Base-by-base conservation (phyloP, 2,329 filamentous ascomycete genomes). In the Septoria petroselini region DNA sequence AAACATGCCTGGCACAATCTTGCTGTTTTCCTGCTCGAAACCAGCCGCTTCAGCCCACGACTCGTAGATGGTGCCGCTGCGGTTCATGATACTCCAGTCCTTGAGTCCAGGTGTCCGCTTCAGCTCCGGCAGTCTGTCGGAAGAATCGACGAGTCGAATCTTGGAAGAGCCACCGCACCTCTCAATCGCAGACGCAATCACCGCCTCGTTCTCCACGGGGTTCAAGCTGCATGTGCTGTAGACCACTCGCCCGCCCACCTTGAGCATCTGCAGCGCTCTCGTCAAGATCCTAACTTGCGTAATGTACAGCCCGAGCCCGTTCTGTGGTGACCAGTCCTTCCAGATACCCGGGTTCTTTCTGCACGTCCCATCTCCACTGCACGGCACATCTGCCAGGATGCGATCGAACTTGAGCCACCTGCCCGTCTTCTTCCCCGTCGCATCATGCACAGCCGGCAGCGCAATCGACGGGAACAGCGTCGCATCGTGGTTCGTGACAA, bases 141-240 rank as follows among this genome's bases (percentile, higher is more conserved):
- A 86, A 71, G 86, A 93, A 69, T 96, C 89, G 48, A 97, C 70
- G 37, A 98, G 84, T 58, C 86, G 80, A 41, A 98, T 86, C 65
- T 91, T 93, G 11, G 79, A 77, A 3, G 81, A 71, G 2, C 93
- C 93, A 55, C 93, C 93, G 64, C 91, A 97, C 49, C 91, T 81
- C 61, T 90, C 86, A 61, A 98, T 91, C 8, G 93, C 93, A 19
- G 86, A 85, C 1, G 88, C 83, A 53, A 98, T 76, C 12, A 97
- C 90, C 5, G 93, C 85, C 72, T 98, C 93, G 65, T 98, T 95
- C 75, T 98, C 93, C 21, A 97, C 83, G 0, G 93, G 93, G 72
- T 98, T 98, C 87, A 98, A 89, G 70, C 90, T 96, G 78, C 93
- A 98, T 15, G 93, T 98, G 2, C 91, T 97, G 74, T 97, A 98